Base-by-base conservation (phyloP, 2,329 filamentous ascomycete genomes). In the Mollisiaceae sp. region DNA sequence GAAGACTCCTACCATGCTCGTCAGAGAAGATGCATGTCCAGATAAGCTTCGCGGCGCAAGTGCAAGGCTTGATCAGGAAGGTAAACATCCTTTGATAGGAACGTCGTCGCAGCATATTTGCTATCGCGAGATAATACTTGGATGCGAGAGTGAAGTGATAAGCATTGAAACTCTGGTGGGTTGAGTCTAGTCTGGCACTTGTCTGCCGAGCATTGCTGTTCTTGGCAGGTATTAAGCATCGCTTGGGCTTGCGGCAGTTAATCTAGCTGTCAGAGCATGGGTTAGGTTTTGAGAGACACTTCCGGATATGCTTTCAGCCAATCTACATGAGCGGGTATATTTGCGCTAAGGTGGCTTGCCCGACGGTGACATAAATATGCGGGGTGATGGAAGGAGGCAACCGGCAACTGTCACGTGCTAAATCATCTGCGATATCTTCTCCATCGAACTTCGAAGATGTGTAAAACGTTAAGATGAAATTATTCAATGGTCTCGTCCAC, bases 151-250 rank as follows among this genome's bases (percentile, higher is more conserved):
- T 18, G 24, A 54, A 32, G 9, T 27, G 24, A 54, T 54, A 54
- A 54, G 50, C 50, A 52, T 54, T 22, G 50, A 35, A 18, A 22
- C 27, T 54, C 15, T 24, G 50, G 27, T 12, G 32, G 1, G 4
- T 35, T 5, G 50, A 35, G 50, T 54, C 50, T 32, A 54, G 50
- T 24, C 14, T 54, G 24, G 12, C 24, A 14, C 22, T 54, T 32
- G 22, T 54, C 50, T 54, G 50, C 50, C 50, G 50, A 54, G 50
- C 22, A 54, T 35, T 54, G 27, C 24, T 52, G 47, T 52, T 52
- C 47, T 52, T 20, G 47, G 47, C 20, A 52, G 47, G 47, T 52
- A 52, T n/a, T 9, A 27, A 54, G 8, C 22, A 54, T 15, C 22
- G 22, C 27, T 24, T 8, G 50, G 50, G 22, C 32, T 27, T 35